A percentile compares a stretch with the other conserved stretches of the same genome.
phyloP scores from a whole-genome alignment of 2,329 filamentous ascomycete genomes.

The Chaetomiaceae sp. region DNA sequence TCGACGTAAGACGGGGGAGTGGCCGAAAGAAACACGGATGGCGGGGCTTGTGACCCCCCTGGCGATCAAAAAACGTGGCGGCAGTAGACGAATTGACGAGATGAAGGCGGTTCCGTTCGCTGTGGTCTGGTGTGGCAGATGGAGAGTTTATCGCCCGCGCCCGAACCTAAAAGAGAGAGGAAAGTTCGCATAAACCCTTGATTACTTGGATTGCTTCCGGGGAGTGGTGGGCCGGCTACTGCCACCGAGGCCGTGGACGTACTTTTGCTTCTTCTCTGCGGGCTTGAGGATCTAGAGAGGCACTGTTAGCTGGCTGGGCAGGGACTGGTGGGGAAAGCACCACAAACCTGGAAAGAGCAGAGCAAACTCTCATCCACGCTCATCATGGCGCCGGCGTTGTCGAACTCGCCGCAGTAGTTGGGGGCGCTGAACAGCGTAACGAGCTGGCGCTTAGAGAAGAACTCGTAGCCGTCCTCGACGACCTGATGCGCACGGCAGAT shows the following conservation, averaged over 20 bases:
- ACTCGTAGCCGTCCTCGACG: constrained; percentile 98
- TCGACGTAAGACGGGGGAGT: constrained; percentile 21
- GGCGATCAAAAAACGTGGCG: constrained; percentile 23
- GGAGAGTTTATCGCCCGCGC: constrained; percentile 65
- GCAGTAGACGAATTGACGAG: constrained; percentile 21
- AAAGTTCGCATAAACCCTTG: constrained; percentile 69
- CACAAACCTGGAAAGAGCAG: constrained; percentile 91
- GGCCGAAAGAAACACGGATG: constrained; percentile 19
- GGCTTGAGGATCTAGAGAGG: constrained; percentile 83
- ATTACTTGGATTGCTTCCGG: constrained; percentile 62
- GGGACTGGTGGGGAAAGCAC: background rate
- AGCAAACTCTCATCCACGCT: constrained; percentile 97
- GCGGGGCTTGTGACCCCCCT: constrained; percentile 15
- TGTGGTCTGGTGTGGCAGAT: constrained; percentile 6
- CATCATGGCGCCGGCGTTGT: constrained; percentile 99
- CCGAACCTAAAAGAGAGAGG: constrained; percentile 83
- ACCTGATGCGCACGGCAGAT: constrained; percentile 99
- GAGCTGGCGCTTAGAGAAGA: constrained; percentile 97
- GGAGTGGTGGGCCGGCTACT: constrained; percentile 62
- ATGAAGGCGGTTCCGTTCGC: constrained; percentile 15
- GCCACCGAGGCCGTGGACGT: constrained; percentile 73
- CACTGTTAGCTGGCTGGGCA: constrained; percentile 21
- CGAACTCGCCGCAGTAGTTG: constrained; percentile 99
- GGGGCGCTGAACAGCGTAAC: constrained; percentile 97
- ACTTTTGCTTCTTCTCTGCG: constrained; percentile 99